Conservation (phyloP, 306 rosid species). For the Leucaena leucocephala region DNA sequence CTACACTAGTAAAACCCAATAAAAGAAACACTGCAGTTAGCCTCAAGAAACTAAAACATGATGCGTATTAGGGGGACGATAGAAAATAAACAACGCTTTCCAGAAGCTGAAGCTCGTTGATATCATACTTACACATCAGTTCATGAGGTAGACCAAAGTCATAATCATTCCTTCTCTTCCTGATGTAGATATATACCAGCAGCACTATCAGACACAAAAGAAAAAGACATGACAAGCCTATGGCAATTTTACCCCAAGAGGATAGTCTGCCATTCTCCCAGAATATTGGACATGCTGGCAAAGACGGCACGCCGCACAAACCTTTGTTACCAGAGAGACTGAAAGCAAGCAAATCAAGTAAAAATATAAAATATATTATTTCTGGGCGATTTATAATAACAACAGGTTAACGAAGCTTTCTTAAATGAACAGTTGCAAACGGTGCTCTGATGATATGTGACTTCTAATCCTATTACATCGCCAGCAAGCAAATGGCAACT, state of each 20-base stretch:
- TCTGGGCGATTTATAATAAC: slow-evolving; percentile 17
- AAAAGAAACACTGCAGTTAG: not conserved
- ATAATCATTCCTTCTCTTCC: slow-evolving; percentile 78
- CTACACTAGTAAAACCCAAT: slow-evolving; percentile 1
- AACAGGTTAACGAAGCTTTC: not conserved
- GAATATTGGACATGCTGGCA: slow-evolving; percentile 78
- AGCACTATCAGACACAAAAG: slow-evolving; percentile 59
- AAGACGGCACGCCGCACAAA: slow-evolving; percentile 79
- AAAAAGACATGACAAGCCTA: slow-evolving; percentile 63
- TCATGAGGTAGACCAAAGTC: slow-evolving; percentile 90
- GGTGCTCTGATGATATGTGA: slow-evolving; percentile 22
- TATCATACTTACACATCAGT: slow-evolving; percentile 70
- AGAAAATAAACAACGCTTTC: not conserved
- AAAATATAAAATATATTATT: slow-evolving; percentile 16
- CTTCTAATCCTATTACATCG: slow-evolving; percentile 16
- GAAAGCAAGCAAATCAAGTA: slow-evolving; percentile 40
- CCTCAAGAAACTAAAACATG: not conserved
- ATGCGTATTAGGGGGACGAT: not conserved
- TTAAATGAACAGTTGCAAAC: not conserved
- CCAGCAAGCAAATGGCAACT: slow-evolving; percentile 28
- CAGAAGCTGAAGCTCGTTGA: slow-evolving; percentile 11
- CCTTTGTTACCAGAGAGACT: slow-evolving; percentile 89
- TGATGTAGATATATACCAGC: slow-evolving; percentile 65
- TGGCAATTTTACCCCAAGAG: slow-evolving; percentile 68
- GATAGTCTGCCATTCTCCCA: slow-evolving; percentile 91